Conservation (phyloP, 768 basidiomycete species). For the Mycena epipterygia region DNA sequence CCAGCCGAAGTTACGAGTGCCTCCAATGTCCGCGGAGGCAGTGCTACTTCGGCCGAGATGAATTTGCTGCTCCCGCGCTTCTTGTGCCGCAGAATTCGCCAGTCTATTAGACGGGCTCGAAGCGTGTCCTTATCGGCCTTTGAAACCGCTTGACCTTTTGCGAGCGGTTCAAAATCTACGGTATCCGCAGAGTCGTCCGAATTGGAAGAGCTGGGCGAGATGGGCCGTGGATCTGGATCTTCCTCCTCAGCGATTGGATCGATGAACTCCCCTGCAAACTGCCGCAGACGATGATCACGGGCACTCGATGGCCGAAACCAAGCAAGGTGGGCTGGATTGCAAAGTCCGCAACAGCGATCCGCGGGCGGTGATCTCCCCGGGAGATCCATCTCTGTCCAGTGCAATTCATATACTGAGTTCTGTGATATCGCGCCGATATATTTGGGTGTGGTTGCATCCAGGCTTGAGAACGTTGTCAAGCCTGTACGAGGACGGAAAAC, state of each 20-base stretch:
- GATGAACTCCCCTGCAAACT: slow-evolving; percentile 14
- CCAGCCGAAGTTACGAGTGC: not conserved
- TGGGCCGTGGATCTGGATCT: not conserved
- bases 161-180: not conserved
- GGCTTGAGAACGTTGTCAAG: slow-evolving; percentile 1
- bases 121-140: not conserved
- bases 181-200: not conserved
- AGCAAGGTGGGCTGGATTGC: slow-evolving; percentile 11
- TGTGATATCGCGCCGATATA: slow-evolving; percentile 11
- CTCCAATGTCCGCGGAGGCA: slow-evolving; percentile 6
- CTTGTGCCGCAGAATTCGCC: slow-evolving; percentile 3
- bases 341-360: slow-evolving; percentile 23
- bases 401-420: slow-evolving; percentile 12
- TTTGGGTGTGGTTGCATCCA: not conserved
- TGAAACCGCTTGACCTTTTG: not conserved
- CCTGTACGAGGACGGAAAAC: slow-evolving; percentile 29
- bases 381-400: slow-evolving; percentile 19
- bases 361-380: slow-evolving; percentile 1
- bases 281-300: slow-evolving; percentile 20
- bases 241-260: slow-evolving; percentile 4
- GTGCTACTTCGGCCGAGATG: not conserved
- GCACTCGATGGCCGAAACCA: not conserved
- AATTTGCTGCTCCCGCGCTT: slow-evolving; percentile 11
- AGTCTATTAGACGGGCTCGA: not conserved
- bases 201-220: not conserved